A percentile compares a stretch with the other conserved stretches of the same genome.
phyloP scores from a whole-genome alignment of 176 grass and related monocot genomes.

The Metroxylon sagu region DNA sequence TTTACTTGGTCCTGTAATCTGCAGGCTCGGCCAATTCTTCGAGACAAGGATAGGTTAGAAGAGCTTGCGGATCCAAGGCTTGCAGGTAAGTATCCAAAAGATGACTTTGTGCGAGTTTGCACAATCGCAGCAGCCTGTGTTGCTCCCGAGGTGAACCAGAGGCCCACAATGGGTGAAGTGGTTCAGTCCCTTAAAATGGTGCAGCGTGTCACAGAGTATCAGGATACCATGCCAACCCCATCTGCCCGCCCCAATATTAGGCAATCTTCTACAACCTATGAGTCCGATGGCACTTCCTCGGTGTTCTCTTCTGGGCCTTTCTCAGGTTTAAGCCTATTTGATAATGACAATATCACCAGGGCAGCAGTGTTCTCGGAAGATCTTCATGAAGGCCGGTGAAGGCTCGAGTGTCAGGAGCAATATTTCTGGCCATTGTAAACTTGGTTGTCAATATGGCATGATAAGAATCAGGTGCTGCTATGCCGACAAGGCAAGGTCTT shows the following conservation, averaged over 20 bases:
- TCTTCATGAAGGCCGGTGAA: constrained; percentile 93
- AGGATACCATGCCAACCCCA: constrained; percentile 56
- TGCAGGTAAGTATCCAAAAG: constrained; percentile 59
- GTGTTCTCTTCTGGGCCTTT: constrained; percentile 98
- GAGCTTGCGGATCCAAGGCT: constrained; percentile 76
- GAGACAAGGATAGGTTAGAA: constrained; percentile 71
- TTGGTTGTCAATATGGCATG: too few relatives aligned
- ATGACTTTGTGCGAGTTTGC: constrained; percentile 90
- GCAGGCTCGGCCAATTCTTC: constrained; percentile 82
- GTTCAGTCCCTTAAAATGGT: constrained; percentile 99
- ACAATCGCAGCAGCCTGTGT: constrained; percentile 98
- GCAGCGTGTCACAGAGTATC: constrained; percentile 57
- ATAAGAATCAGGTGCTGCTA: too few relatives aligned
- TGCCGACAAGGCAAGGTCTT: too few relatives aligned
- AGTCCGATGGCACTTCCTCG: constrained; percentile 90
- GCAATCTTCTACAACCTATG: constrained; percentile 49
- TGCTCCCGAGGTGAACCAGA: constrained; percentile 77
- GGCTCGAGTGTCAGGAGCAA: background rate
- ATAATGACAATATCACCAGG: constrained; percentile 71
- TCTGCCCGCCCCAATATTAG: constrained; percentile 37
- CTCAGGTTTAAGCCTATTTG: constrained; percentile 86
- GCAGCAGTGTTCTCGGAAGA: constrained; percentile 76
- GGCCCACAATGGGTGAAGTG: constrained; percentile 96
- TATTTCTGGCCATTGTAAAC: too few relatives aligned
- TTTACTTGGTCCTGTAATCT: background rate